Conservation (phyloP, 129 eudicot species). For the Arctium minus region DNA sequence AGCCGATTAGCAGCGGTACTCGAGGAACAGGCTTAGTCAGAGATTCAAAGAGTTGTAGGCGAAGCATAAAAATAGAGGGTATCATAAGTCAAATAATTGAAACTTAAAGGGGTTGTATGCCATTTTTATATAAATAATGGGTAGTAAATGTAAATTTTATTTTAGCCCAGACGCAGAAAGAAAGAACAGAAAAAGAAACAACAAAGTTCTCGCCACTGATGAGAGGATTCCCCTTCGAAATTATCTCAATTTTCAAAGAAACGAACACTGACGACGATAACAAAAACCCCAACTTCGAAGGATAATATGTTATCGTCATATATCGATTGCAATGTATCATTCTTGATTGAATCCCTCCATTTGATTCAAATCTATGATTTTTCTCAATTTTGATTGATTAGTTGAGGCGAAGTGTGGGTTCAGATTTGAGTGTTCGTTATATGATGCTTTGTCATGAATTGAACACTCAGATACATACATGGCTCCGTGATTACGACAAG, state of each 20-base stretch:
- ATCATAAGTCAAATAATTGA: background rate
- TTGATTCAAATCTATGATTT: conserved; percentile 2
- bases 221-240: background rate
- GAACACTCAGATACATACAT: conserved; percentile 49
- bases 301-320: background rate
- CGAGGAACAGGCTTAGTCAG: no score
- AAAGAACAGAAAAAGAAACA: background rate
- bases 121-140: background rate
- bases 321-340: background rate
- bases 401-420: conserved; percentile 10
- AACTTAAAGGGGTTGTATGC: background rate
- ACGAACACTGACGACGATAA: background rate
- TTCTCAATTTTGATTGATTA: conserved; percentile 5
- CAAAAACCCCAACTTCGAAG: background rate
- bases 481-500: conserved; percentile 89
- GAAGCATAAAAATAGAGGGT: background rate
- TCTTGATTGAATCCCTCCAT: background rate
- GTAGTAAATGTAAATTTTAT: background rate
- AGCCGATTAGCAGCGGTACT: no score
- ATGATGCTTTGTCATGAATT: conserved; percentile 68
- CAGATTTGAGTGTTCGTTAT: conserved; percentile 5
- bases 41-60: background rate
- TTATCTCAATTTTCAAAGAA: background rate
- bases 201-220: background rate
- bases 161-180: background rate